Evolutionary conservation across 139 green algal genomes (phyloP).

Genomic region (Chlorella vulgaris): DNA sequence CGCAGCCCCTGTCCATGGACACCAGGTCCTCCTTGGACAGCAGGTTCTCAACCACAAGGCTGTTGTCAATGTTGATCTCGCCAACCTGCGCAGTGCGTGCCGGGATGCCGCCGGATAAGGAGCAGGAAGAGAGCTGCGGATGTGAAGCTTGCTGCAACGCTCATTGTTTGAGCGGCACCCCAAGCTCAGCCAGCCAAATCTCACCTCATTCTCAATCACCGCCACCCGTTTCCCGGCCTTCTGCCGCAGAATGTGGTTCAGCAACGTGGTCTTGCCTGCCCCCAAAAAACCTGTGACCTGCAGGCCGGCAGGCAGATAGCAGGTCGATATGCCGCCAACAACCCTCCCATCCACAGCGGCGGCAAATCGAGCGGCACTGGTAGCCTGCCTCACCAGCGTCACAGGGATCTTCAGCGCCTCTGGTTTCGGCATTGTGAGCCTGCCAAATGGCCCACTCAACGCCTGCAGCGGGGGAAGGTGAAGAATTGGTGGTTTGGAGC

Average conservation of each 20-base stretch:
- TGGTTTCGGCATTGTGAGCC: constrained; percentile 16
- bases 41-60: constrained; percentile 59
- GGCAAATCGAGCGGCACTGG: not conserved
- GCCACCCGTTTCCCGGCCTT: constrained; percentile 66
- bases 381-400: constrained; percentile 18
- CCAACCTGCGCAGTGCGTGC: constrained; percentile 59
- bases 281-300: constrained; percentile 69
- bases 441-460: too few species aligned
- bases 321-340: not conserved
- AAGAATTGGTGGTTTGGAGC: too few species aligned
- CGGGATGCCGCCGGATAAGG: not conserved
- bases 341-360: not conserved
- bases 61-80: constrained; percentile 61
- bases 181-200: too few species aligned
- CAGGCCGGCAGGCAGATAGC: not conserved
- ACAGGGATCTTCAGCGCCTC: constrained; percentile 30
- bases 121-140: not conserved
- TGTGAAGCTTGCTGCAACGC: not conserved
- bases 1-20: constrained; percentile 81
- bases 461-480: too few species aligned
- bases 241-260: constrained; percentile 80
- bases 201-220: constrained; percentile 87
- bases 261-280: constrained; percentile 79
- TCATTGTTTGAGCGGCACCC: too few species aligned
- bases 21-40: constrained; percentile 84